Evolutionary conservation across 2,329 filamentous ascomycete genomes (phyloP), one percentile per base, ranked within the genome.

Genomic region (Leptographium lundbergii): DNA sequence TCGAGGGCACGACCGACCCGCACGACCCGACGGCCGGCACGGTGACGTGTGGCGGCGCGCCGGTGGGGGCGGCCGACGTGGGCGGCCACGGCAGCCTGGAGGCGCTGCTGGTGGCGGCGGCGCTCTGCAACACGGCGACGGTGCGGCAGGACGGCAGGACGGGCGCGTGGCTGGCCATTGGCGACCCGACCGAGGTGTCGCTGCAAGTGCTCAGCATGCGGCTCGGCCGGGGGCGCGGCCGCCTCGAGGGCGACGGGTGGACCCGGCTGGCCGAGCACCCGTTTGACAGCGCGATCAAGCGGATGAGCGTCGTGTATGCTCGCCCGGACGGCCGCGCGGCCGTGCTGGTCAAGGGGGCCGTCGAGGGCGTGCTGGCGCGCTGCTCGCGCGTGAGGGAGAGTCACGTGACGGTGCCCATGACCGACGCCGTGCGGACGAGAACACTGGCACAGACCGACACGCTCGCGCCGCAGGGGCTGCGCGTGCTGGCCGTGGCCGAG

Each of bases 251-350:
- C 3, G 67, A 73, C 6, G 79, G 79, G n/a, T 86, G 84, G 82
- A 79, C 78, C 63, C 79, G 85, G 65, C 70, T 85, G 1, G 80
- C 83, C 57, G 88, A 91, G 66, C 88, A 88, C 62, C 86, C 87
- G n/a, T 91, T 91, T 66, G 87, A 91, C 69, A 88, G 85, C 59
- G 80, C 79, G 65, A 82, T 89, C 68, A 91, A 91, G 77, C 84
- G 85, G 66, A 91, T 91, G 87, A 88, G 85, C 10, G 86, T 90
- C 59, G 78, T 90, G 53, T 89, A 88, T 71, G 39, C 24, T 14
- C 54, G 25, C 24, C 52, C 52, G 1, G 52, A 3, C 22, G 39
- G 39, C 54, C 36, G n/a, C 2, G n/a, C 14, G 76, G 81, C 54
- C 61, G 74, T 85, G 6, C 84, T 83, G 63, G 81, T 79, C 62